Evolutionary conservation across 179 eudicot genomes (phyloP).

Genomic region (Corrigiola litoralis): DNA sequence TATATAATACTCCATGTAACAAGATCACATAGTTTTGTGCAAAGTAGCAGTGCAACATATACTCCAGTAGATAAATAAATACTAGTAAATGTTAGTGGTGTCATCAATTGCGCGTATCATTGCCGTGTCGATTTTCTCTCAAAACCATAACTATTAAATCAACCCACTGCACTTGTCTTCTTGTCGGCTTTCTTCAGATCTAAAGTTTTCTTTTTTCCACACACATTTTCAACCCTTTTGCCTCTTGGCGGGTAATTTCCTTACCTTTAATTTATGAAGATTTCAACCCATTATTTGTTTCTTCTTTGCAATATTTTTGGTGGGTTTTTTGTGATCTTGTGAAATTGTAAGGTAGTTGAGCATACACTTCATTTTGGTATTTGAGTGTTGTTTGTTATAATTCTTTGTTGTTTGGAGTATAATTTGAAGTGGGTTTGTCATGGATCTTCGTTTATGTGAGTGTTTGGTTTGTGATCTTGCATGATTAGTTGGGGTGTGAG

Average conservation of each 20-base stretch:
- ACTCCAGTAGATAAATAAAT: background rate
- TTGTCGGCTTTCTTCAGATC: slow-evolving; percentile 29
- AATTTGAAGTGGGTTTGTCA: no score
- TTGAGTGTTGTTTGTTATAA: no score
- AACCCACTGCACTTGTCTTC: slow-evolving; percentile 15
- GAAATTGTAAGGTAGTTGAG: no score
- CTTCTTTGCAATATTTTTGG: no score
- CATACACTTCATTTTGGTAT: no score
- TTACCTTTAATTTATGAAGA: no score
- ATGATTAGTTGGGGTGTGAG: no score
- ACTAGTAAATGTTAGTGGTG: background rate
- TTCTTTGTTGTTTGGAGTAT: no score
- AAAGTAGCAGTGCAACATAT: background rate
- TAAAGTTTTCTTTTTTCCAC: slow-evolving; percentile 10
- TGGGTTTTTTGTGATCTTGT: no score
- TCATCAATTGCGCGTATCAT: slow-evolving; percentile 25
- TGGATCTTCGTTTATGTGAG: no score
- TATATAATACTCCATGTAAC: no score
- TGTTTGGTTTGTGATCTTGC: no score
- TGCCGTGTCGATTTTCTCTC: slow-evolving; percentile 21
- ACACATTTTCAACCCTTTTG: background rate
- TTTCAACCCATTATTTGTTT: background rate
- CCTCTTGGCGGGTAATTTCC: slow-evolving; percentile 15
- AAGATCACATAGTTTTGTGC: slow-evolving; percentile 7
- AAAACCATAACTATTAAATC: background rate